phyloP scores from a whole-genome alignment of 192 early-diverging fungal species.

The Rhizoclosmatium globosum region DNA sequence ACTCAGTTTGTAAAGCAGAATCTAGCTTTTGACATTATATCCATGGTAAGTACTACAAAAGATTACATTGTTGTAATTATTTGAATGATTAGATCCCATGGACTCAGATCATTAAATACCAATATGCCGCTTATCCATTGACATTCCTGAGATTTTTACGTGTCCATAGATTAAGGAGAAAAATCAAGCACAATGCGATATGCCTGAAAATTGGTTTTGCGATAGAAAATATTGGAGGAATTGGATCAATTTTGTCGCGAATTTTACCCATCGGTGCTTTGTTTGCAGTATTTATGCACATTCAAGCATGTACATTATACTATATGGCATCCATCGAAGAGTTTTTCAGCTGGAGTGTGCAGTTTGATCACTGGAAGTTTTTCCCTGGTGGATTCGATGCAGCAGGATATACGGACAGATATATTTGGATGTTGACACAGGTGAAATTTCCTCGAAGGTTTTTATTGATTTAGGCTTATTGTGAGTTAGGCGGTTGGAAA shows the following conservation, averaged over 20 bases:
- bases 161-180: background rate
- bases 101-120: background rate
- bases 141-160: slow-evolving; percentile 1
- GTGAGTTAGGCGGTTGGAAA: slow-evolving; percentile 11
- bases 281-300: slow-evolving; percentile 3
- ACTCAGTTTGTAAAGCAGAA: background rate
- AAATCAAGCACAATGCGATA: background rate
- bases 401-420: background rate
- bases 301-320: slow-evolving; percentile 19
- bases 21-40: background rate
- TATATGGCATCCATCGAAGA: background rate
- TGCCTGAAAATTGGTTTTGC: background rate
- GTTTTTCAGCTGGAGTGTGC: slow-evolving; percentile 9
- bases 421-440: slow-evolving; percentile 26
- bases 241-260: slow-evolving; percentile 12
- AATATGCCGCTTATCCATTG: background rate
- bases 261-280: slow-evolving; percentile 3
- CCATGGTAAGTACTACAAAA: background rate
- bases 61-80: background rate
- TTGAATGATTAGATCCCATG: slow-evolving; percentile 12
- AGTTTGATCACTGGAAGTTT: slow-evolving; percentile 21
- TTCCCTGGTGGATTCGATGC: background rate
- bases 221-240: background rate
- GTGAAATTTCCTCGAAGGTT: background rate
- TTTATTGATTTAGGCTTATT: background rate